A percentile compares a stretch with the other conserved stretches of the same genome.
Evolutionary conservation across 768 basidiomycete species (phyloP).

Genomic region (Exidia glandulosa): DNA sequence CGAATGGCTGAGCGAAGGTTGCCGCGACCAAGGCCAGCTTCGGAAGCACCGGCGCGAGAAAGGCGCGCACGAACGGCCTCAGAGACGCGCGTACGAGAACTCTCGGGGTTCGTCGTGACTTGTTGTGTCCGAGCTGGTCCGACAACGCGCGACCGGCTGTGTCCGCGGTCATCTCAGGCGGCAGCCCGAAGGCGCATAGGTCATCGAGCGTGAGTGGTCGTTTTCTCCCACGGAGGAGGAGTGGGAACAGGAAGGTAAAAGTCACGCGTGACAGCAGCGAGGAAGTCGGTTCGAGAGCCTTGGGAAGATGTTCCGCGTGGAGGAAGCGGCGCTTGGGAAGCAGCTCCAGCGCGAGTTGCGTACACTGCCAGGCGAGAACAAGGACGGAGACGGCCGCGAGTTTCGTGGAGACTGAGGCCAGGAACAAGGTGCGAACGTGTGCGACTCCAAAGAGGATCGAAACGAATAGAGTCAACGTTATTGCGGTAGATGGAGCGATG

Average conservation of each 20-base stretch:
- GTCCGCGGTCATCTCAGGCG: background rate
- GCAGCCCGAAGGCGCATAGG: background rate
- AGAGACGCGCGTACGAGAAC: slow-evolving; percentile 1
- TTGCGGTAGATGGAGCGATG: background rate
- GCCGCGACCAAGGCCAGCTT: background rate
- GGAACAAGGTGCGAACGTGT: background rate
- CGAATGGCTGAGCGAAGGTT: slow-evolving; percentile 5
- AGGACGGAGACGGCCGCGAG: background rate
- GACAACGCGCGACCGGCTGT: background rate
- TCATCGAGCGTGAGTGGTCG: background rate
- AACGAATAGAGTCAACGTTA: background rate
- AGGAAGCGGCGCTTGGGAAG: background rate
- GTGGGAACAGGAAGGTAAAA: background rate
- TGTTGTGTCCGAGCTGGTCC: background rate
- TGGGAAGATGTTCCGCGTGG: background rate
- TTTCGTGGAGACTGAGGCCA: background rate
- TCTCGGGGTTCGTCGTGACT: background rate
- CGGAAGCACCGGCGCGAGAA: background rate
- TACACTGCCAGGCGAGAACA: background rate
- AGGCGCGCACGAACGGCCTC: background rate
- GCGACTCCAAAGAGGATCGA: background rate
- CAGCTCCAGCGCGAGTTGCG: background rate
- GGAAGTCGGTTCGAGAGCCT: background rate
- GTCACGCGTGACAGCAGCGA: background rate
- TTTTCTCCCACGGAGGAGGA: background rate